These are phyloP conservation scores for Globisporangium sylvaticum DNA, from an alignment of 352 stramenopile species.

Conservation along the genomic window DNA sequence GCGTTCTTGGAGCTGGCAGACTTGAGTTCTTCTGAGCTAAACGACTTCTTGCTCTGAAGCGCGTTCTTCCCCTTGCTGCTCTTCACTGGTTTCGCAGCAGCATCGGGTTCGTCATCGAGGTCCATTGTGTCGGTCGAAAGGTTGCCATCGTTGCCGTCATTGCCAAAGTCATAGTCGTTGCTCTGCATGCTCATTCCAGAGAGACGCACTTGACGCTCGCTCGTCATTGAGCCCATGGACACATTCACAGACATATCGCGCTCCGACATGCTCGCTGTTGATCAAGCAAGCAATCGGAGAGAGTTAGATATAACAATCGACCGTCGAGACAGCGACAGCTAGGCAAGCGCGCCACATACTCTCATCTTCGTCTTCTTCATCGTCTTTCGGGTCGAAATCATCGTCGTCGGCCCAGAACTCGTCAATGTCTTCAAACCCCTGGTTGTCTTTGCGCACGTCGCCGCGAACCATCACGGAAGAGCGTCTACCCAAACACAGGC, in stretches of 20 bases:
- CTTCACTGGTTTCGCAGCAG: not conserved
- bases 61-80: conserved; percentile 3
- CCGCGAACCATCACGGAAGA: conserved; percentile 52
- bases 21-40: not conserved
- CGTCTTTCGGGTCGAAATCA: conserved; percentile 18
- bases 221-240: conserved; percentile 42
- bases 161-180: conserved; percentile 26
- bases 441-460: conserved; percentile 68
- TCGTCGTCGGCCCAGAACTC: conserved; percentile 81
- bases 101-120: conserved; percentile 14
- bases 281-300: conserved; percentile 21
- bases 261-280: conserved; percentile 35
- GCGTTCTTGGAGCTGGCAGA: not conserved
- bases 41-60: not conserved
- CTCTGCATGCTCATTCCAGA: conserved; percentile 27
- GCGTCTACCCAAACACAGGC: conserved; percentile 25
- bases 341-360: conserved; percentile 7
- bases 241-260: conserved; percentile 37
- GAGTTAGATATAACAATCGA: not conserved
- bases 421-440: conserved; percentile 85
- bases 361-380: conserved; percentile 41
- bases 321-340: not conserved
- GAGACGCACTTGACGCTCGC: conserved; percentile 44
- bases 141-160: conserved; percentile 14
- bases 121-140: conserved; percentile 23